A percentile compares a stretch with the other conserved stretches of the same genome.
phyloP scores from a whole-genome alignment of 176 grass and related monocot species.

The Olyra latifolia region DNA sequence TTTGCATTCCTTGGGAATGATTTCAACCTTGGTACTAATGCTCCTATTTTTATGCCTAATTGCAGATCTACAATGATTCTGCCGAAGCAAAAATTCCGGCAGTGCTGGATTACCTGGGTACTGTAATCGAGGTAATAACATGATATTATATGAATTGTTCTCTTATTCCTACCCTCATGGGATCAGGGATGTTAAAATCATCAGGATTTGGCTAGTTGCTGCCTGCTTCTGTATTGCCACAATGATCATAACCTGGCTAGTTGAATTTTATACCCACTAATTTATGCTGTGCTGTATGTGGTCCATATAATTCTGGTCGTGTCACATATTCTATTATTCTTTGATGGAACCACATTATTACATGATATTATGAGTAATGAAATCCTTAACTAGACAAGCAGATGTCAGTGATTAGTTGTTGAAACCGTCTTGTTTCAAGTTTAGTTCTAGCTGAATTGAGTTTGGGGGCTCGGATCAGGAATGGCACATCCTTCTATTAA shows the following conservation, averaged over 20 bases:
- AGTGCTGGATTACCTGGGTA: slow-evolving; percentile 84
- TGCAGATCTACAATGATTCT: slow-evolving; percentile 83
- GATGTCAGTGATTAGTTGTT: not conserved
- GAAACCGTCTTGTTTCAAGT: not conserved
- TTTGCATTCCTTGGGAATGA: slow-evolving; percentile 20
- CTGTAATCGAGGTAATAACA: slow-evolving; percentile 71
- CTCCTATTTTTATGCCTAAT: slow-evolving; percentile 26
- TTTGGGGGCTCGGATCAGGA: slow-evolving; percentile 1
- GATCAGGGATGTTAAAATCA: slow-evolving; percentile 19
- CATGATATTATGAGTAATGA: slow-evolving; percentile 10
- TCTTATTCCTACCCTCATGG: slow-evolving; percentile 31
- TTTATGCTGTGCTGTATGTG: not conserved
- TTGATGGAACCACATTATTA: slow-evolving; percentile 21
- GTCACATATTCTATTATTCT: slow-evolving; percentile 1
- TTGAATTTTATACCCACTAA: slow-evolving; percentile 17
- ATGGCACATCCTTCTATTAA: not conserved
- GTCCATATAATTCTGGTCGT: slow-evolving; percentile 2
- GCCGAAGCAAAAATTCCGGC: slow-evolving; percentile 90
- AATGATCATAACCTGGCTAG: slow-evolving; percentile 14
- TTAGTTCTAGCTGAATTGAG: not conserved
- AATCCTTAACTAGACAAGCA: not conserved
- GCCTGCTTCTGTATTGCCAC: not conserved
- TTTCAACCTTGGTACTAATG: not conserved
- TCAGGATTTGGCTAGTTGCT: slow-evolving; percentile 11
- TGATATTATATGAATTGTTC: slow-evolving; percentile 20